Evolutionary conservation across 345 rosid species (phyloP).

Genomic region (Aegle marmelos): DNA sequence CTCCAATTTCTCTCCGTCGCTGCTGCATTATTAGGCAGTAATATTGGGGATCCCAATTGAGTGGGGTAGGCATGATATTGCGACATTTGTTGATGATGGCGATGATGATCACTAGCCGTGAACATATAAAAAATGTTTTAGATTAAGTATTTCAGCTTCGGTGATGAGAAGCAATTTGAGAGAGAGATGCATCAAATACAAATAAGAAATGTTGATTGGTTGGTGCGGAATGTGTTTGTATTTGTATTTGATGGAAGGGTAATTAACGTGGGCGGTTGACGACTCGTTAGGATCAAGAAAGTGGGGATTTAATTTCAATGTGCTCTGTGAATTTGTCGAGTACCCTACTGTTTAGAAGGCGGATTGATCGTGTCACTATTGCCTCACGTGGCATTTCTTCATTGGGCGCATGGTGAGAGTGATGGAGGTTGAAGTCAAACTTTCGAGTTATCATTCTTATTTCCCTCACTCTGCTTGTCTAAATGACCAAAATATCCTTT

Average conservation of each 20-base stretch:
- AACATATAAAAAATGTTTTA: slow-evolving; percentile 15
- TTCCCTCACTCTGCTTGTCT: not conserved
- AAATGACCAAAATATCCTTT: slow-evolving; percentile 4
- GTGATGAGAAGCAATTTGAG: not conserved
- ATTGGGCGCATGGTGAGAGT: slow-evolving; percentile 16
- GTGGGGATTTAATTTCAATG: not conserved
- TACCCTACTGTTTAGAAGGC: slow-evolving; percentile 12
- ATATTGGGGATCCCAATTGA: not conserved
- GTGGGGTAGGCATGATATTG: slow-evolving; percentile 23
- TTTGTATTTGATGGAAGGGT: not conserved
- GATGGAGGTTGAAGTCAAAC: slow-evolving; percentile 24
- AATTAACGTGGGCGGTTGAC: slow-evolving; percentile 70
- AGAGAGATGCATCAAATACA: not conserved
- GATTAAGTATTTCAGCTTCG: not conserved
- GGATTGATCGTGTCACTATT: slow-evolving; percentile 4
- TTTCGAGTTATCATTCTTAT: slow-evolving; percentile 4
- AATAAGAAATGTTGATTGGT: not conserved
- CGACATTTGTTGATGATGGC: slow-evolving; percentile 15
- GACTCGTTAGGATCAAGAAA: slow-evolving; percentile 45
- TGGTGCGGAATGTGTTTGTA: slow-evolving; percentile 1
- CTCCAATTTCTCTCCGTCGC: slow-evolving; percentile 29
- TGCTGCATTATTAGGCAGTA: too few species aligned
- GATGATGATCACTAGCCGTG: not conserved
- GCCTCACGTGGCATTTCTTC: slow-evolving; percentile 23
- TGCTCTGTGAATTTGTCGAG: not conserved